Conservation (phyloP, 2,329 filamentous ascomycete genomes). For the Phaeoacremonium minimum region DNA sequence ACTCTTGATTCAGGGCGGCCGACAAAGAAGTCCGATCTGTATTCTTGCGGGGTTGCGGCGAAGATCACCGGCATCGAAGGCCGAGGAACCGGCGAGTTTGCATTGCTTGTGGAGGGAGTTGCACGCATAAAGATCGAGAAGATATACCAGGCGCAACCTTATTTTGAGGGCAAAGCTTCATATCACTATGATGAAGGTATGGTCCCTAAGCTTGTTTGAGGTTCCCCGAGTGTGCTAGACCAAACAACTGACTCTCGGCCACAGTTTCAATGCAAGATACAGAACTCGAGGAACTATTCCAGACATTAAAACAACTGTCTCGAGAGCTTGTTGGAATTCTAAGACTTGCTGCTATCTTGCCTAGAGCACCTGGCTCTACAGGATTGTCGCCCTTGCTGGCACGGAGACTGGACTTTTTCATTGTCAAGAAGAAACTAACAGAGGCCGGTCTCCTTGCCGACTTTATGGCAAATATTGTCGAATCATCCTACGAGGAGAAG, state of each 20-base stretch:
- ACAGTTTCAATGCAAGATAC: conserved; percentile 41
- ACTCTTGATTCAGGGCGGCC: conserved; percentile 51
- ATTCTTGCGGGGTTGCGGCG: conserved; percentile 75
- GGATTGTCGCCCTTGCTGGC: conserved; percentile 80
- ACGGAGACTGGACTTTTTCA: conserved; percentile 80
- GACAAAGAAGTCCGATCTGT: conserved; percentile 71
- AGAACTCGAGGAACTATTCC: conserved; percentile 67
- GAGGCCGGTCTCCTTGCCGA: conserved; percentile 87
- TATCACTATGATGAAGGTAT: conserved; percentile 67
- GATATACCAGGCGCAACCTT: conserved; percentile 73
- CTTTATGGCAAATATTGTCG: conserved; percentile 93
- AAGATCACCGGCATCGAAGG: conserved; percentile 77
- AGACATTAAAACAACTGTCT: conserved; percentile 76
- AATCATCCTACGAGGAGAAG: conserved; percentile 86
- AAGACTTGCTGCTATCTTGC: conserved; percentile 78
- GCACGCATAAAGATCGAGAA: conserved; percentile 72
- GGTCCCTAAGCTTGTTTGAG: conserved; percentile 15
- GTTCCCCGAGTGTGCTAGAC: not conserved
- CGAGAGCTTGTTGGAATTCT: conserved; percentile 82
- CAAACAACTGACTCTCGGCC: conserved; percentile 13
- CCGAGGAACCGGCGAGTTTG: conserved; percentile 69
- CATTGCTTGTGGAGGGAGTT: conserved; percentile 80
- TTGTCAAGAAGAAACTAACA: conserved; percentile 72
- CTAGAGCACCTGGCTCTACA: conserved; percentile 59
- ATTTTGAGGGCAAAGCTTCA: conserved; percentile 77